These are phyloP conservation scores for Cystofilobasidium capitatum DNA, from an alignment of 768 basidiomycete species.

Conservation along the genomic window DNA sequence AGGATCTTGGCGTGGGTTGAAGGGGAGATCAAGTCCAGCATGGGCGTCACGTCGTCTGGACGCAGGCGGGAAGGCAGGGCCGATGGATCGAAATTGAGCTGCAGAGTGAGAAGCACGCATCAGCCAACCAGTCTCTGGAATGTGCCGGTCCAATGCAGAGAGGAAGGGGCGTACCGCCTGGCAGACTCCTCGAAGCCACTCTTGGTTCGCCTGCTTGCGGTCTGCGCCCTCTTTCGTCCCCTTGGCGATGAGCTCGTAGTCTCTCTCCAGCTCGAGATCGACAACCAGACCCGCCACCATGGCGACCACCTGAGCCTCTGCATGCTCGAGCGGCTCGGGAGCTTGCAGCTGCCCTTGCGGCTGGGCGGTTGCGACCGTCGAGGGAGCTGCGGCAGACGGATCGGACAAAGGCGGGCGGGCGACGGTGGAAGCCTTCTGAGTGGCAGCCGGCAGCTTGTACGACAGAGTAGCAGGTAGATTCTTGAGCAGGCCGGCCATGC, in stretches of 20 bases:
- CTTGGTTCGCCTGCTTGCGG: neutral
- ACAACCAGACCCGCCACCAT: constrained; percentile 2
- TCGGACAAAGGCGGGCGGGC: no score
- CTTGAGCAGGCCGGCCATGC: no score
- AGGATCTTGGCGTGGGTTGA: neutral
- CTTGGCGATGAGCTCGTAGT: neutral
- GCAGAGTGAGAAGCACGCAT: neutral
- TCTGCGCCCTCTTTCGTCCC: no score
- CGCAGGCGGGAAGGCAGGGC: constrained; percentile 9
- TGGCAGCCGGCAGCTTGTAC: no score
- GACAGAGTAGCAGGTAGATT: no score
- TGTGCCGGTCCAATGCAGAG: neutral
- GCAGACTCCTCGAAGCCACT: constrained; percentile 19
- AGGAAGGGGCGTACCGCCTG: constrained; percentile 9
- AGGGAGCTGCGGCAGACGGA: neutral
- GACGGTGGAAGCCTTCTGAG: no score
- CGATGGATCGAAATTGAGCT: constrained; percentile 23
- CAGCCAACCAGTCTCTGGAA: neutral
- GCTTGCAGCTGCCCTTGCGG: no score
- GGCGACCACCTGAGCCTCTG: constrained; percentile 16
- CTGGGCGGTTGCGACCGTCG: neutral
- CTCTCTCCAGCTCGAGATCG: neutral
- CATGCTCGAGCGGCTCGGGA: constrained; percentile 10
- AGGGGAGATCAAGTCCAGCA: constrained; percentile 4
- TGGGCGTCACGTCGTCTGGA: neutral